phyloP scores from a whole-genome alignment of 192 early-diverging fungal genomes.

The Spinellus fusiger region DNA sequence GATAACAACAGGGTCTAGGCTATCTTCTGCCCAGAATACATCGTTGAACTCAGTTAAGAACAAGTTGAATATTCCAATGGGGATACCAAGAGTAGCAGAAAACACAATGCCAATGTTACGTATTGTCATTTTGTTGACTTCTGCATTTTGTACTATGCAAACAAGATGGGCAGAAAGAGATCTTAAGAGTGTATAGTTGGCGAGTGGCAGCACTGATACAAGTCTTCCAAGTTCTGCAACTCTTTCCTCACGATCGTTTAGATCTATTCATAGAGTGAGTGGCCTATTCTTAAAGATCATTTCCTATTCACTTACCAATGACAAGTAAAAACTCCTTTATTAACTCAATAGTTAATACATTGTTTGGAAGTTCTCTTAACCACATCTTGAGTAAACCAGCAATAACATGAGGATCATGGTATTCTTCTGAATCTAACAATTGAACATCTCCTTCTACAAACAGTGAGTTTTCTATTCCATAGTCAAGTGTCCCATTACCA shows the following conservation, averaged over 20 bases:
- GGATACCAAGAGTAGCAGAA: slow-evolving; percentile 89
- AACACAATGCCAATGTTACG: slow-evolving; percentile 98
- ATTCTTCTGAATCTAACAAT: slow-evolving; percentile 48
- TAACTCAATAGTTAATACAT: slow-evolving; percentile 77
- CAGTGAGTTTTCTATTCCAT: slow-evolving; percentile 8
- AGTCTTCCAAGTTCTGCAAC: slow-evolving; percentile 76
- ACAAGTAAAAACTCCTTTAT: slow-evolving; percentile 78
- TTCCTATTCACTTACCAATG: slow-evolving; percentile 41
- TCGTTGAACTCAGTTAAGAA: slow-evolving; percentile 85
- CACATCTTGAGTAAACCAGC: slow-evolving; percentile 91
- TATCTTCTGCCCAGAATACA: slow-evolving; percentile 53
- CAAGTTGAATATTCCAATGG: slow-evolving; percentile 82
- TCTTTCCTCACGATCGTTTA: slow-evolving; percentile 68
- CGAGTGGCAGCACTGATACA: slow-evolving; percentile 68
- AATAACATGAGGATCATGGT: slow-evolving; percentile 89
- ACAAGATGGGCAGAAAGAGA: slow-evolving; percentile 85
- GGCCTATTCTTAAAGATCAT: not conserved
- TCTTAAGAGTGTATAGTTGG: slow-evolving; percentile 87
- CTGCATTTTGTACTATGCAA: slow-evolving; percentile 76
- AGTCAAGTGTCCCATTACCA: slow-evolving; percentile 56
- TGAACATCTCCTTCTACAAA: slow-evolving; percentile 68
- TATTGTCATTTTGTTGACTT: slow-evolving; percentile 91
- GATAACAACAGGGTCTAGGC: no score
- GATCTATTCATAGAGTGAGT: slow-evolving; percentile 39
- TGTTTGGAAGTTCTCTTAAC: slow-evolving; percentile 81